phyloP scores from a whole-genome alignment of 2,329 filamentous ascomycete genomes.

The Penicillium sp. region DNA sequence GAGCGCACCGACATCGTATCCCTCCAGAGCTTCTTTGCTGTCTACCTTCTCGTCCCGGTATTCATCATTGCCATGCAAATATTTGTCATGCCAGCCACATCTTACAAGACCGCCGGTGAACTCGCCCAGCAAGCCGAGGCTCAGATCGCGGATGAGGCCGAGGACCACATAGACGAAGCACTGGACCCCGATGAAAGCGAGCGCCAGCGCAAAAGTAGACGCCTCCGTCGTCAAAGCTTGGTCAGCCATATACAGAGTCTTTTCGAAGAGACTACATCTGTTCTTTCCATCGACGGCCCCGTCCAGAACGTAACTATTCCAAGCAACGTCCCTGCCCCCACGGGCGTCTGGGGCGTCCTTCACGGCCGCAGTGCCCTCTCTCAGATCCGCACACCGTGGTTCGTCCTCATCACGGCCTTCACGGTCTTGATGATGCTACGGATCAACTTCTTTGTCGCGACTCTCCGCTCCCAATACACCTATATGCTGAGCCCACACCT shows the following conservation, averaged over 20 bases:
- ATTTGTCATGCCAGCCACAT: slow-evolving; percentile 70
- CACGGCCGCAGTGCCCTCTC: slow-evolving; percentile 70
- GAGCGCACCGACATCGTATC: slow-evolving; percentile 63
- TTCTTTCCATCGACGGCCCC: slow-evolving; percentile 15
- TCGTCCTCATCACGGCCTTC: slow-evolving; percentile 82
- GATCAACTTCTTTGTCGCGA: slow-evolving; percentile 93
- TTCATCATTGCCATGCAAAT: slow-evolving; percentile 69
- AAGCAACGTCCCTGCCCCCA: slow-evolving; percentile 45
- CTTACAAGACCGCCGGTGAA: slow-evolving; percentile 84
- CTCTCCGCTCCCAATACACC: slow-evolving; percentile 78
- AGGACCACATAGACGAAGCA: slow-evolving; percentile 59
- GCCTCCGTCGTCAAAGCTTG: slow-evolving; percentile 62
- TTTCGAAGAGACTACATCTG: slow-evolving; percentile 54
- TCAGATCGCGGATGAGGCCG: slow-evolving; percentile 54
- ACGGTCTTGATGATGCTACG: slow-evolving; percentile 76
- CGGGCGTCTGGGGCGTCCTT: slow-evolving; percentile 82
- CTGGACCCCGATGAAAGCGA: slow-evolving; percentile 52
- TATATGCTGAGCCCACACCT: slow-evolving; percentile 65
- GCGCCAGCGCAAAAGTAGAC: slow-evolving; percentile 56
- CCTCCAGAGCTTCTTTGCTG: slow-evolving; percentile 69
- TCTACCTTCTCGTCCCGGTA: slow-evolving; percentile 70
- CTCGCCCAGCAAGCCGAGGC: slow-evolving; percentile 72
- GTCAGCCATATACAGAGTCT: slow-evolving; percentile 73
- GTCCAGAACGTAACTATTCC: slow-evolving; percentile 6
- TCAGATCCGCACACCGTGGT: slow-evolving; percentile 82